Conservation (phyloP, 2,329 filamentous ascomycete genomes). For the Cladorrhinum sp. region DNA sequence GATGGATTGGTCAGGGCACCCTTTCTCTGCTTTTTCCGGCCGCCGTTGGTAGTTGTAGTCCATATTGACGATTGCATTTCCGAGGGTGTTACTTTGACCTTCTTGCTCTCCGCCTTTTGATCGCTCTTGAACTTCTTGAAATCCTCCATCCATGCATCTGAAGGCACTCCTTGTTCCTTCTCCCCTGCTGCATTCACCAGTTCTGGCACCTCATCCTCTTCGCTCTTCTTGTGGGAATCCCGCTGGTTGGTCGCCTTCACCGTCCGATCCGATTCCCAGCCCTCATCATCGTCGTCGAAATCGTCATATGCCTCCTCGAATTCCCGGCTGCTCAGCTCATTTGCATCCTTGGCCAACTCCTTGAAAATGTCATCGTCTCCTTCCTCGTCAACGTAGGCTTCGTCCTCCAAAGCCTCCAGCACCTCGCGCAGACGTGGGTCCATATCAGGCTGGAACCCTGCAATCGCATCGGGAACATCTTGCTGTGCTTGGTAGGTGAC, state of each 20-base stretch:
- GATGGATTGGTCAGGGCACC: conserved; percentile 86
- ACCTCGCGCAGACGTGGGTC: conserved; percentile 88
- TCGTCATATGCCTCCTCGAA: conserved; percentile 66
- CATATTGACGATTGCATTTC: conserved; percentile 68
- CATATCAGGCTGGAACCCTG: conserved; percentile 97
- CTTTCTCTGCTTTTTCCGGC: conserved; percentile 89
- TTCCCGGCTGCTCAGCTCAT: conserved; percentile 62
- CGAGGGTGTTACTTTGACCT: conserved; percentile 48
- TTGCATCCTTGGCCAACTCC: conserved; percentile 42
- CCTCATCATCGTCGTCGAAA: conserved; percentile 64
- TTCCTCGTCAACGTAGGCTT: conserved; percentile 83
- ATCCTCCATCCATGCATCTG: conserved; percentile 84
- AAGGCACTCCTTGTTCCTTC: conserved; percentile 55
- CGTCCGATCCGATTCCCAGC: conserved; percentile 94
- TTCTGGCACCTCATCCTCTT: conserved; percentile 44
- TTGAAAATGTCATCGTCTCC: conserved; percentile 72
- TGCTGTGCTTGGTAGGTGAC: conserved; percentile 90
- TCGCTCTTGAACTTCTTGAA: conserved; percentile 95
- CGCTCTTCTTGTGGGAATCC: conserved; percentile 46
- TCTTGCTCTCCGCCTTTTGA: conserved; percentile 46
- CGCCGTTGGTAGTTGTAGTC: conserved; percentile 75
- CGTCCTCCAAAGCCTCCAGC: conserved; percentile 89
- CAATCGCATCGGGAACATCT: conserved; percentile 83
- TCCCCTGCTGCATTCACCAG: conserved; percentile 47
- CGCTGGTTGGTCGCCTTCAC: conserved; percentile 60